Percentiles rank a stretch among this genome's conserved stretches.
Evolutionary conservation across 2,329 filamentous ascomycete species (phyloP).

Genomic region (Periconia macrospinosa): DNA sequence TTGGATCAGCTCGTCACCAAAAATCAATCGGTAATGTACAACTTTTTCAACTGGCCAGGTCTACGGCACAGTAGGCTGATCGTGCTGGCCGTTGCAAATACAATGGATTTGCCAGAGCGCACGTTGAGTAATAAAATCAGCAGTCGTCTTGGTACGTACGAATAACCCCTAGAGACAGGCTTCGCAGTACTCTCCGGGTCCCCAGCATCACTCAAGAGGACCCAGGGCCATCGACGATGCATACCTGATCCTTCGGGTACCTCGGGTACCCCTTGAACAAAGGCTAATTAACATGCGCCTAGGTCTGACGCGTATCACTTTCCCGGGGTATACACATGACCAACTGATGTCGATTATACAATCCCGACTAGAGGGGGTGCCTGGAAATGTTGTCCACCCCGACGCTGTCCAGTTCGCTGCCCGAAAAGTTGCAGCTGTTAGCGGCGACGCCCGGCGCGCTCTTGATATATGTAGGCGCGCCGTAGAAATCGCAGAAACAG

Average conservation of each 20-base stretch:
- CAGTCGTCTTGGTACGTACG: conserved; percentile 61
- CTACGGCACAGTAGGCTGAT: conserved; percentile 89
- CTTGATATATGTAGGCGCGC: conserved; percentile 94
- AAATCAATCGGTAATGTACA: conserved; percentile 99
- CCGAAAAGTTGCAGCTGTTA: conserved; percentile 94
- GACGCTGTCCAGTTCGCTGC: conserved; percentile 96
- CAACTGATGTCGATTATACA: conserved; percentile 97
- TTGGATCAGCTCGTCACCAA: conserved; percentile 96
- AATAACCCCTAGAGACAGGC: not conserved
- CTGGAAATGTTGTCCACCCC: conserved; percentile 84
- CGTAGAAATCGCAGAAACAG: conserved; percentile 89
- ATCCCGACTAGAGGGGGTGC: conserved; percentile 85
- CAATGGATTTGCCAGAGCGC: conserved; percentile 95
- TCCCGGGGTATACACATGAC: conserved; percentile 94
- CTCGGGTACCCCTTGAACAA: conserved; percentile 17
- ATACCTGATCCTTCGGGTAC: conserved; percentile 21
- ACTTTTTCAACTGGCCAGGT: conserved; percentile 99
- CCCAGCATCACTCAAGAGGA: not conserved
- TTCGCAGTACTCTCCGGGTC: not conserved
- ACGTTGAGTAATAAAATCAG: conserved; percentile 99
- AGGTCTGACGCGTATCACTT: conserved; percentile 90
- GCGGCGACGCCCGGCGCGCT: conserved; percentile 87
- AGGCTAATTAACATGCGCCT: conserved; percentile 28
- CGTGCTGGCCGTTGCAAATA: conserved; percentile 96
- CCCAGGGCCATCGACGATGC: conserved; percentile 2